Evolutionary conservation across 805 yeast genomes (phyloP).

Genomic region (Spathaspora passalidarum): DNA sequence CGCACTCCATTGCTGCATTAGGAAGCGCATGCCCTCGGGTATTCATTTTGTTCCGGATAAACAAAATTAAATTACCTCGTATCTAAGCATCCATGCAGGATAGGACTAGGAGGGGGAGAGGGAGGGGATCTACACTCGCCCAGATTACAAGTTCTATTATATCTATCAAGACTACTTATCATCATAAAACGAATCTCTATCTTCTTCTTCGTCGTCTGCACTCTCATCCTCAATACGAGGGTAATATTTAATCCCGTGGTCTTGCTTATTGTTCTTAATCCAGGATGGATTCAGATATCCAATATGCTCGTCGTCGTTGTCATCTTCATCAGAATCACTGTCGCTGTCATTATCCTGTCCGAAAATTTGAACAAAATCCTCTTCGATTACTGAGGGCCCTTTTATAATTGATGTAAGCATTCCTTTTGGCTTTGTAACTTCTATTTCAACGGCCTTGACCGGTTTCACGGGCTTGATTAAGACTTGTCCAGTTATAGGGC

Average conservation of each 20-base stretch:
- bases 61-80: too few species aligned
- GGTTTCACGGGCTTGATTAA: neutral
- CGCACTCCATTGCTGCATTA: too few species aligned
- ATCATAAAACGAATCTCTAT: neutral
- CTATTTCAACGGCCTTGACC: conserved; percentile 3
- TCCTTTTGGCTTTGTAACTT: conserved; percentile 4
- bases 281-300: conserved; percentile 9
- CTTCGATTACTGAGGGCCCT: conserved; percentile 4
- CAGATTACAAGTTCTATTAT: too few species aligned
- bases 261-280: conserved; percentile 7
- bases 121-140: too few species aligned
- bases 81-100: too few species aligned
- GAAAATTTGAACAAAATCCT: neutral
- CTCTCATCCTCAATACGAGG: neutral
- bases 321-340: conserved; percentile 4
- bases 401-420: conserved; percentile 6
- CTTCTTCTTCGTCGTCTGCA: neutral
- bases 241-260: conserved; percentile 2
- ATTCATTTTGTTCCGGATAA: too few species aligned
- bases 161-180: neutral
- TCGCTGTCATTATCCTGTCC: neutral
- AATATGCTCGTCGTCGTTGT: neutral
- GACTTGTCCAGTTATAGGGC: neutral
- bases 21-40: too few species aligned
- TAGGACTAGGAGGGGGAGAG: too few species aligned